phyloP scores from a whole-genome alignment of 768 basidiomycete genomes.

The Suillus tomentosus region DNA sequence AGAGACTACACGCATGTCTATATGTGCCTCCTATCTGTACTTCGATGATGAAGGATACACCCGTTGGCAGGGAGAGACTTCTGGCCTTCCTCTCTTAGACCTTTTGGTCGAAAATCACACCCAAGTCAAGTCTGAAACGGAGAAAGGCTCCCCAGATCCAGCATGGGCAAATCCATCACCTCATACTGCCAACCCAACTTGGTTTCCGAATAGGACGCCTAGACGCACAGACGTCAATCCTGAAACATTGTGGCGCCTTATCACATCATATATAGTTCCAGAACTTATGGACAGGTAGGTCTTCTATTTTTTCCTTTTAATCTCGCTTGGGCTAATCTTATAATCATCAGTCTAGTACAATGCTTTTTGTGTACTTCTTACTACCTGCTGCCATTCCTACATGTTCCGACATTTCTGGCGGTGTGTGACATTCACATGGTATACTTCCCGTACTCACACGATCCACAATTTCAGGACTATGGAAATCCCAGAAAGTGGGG shows the following conservation, averaged over 20 bases:
- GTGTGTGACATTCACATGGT: slow-evolving; percentile 41
- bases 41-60: slow-evolving; percentile 88
- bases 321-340: slow-evolving; percentile 18
- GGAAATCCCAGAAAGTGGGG: slow-evolving; percentile 95
- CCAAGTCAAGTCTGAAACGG: slow-evolving; percentile 38
- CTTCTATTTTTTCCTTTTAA: slow-evolving; percentile 19
- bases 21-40: slow-evolving; percentile 81
- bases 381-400: slow-evolving; percentile 89
- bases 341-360: slow-evolving; percentile 62
- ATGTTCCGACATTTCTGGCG: slow-evolving; percentile 85
- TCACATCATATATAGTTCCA: slow-evolving; percentile 83
- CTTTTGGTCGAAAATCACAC: slow-evolving; percentile 74
- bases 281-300: slow-evolving; percentile 91
- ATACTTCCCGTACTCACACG: slow-evolving; percentile 20
- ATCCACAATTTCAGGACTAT: slow-evolving; percentile 63
- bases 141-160: slow-evolving; percentile 28
- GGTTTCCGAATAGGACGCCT: slow-evolving; percentile 85
- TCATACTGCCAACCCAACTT: slow-evolving; percentile 47
- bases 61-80: slow-evolving; percentile 91
- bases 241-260: slow-evolving; percentile 82
- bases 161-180: slow-evolving; percentile 34
- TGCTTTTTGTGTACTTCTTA: slow-evolving; percentile 92
- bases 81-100: slow-evolving; percentile 87
- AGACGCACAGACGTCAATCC: slow-evolving; percentile 81
- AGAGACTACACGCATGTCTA: slow-evolving; percentile 61